Evolutionary conservation across 1,139 yeast genomes (phyloP).

Genomic region (Debaryomycetaceae sp.): DNA sequence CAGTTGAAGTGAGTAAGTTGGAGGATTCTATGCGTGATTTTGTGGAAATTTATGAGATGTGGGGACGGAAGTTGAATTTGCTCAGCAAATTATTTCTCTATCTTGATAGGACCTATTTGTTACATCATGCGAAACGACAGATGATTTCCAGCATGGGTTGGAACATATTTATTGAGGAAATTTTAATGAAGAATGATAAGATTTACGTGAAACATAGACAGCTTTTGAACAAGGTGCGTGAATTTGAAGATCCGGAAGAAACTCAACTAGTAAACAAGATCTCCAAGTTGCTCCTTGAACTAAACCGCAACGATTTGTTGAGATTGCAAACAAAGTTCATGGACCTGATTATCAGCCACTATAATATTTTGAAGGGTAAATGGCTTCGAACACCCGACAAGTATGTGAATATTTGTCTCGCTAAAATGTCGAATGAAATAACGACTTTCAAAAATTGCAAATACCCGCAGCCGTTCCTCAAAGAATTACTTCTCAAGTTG

Average conservation of each 20-base stretch:
- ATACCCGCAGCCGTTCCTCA: slow-evolving; percentile 17
- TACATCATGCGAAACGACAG: slow-evolving; percentile 26
- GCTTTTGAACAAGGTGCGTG: slow-evolving; percentile 10
- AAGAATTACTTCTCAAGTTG: slow-evolving; percentile 18
- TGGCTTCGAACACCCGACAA: slow-evolving; percentile 17
- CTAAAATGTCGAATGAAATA: slow-evolving; percentile 15
- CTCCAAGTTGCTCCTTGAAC: slow-evolving; percentile 18
- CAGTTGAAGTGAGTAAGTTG: slow-evolving; percentile 2
- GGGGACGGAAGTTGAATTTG: slow-evolving; percentile 23
- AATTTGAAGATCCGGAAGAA: slow-evolving; percentile 5
- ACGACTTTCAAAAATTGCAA: slow-evolving; percentile 24
- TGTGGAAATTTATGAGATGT: slow-evolving; percentile 17
- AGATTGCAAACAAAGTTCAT: slow-evolving; percentile 16
- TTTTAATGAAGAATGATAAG: slow-evolving; percentile 11
- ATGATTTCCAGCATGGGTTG: slow-evolving; percentile 26
- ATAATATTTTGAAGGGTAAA: slow-evolving; percentile 11
- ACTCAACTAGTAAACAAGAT: slow-evolving; percentile 11
- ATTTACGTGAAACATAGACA: slow-evolving; percentile 8
- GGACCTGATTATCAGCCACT: slow-evolving; percentile 16
- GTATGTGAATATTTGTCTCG: slow-evolving; percentile 18
- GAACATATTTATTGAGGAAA: slow-evolving; percentile 15
- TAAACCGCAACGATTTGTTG: slow-evolving; percentile 18
- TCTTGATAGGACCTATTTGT: slow-evolving; percentile 33
- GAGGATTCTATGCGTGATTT: slow-evolving; percentile 10
- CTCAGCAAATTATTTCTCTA: slow-evolving; percentile 32